Evolutionary conservation across 257 asterid species (phyloP), one percentile per base, ranked within the genome.

Genomic region (Solanum ossicruentum): DNA sequence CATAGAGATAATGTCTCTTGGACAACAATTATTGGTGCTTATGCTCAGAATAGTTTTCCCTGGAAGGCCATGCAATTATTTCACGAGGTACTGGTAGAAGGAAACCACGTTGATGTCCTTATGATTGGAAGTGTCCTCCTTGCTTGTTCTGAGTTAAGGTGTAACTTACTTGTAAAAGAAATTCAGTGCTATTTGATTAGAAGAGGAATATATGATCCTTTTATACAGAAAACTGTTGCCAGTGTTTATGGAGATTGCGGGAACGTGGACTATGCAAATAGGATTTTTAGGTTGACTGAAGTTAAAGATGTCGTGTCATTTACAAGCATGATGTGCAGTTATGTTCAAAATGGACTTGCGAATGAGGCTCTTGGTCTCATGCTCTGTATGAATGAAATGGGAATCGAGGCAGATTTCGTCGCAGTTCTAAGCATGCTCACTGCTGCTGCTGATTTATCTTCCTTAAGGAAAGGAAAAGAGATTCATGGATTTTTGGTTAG

Each of bases 281-380:
- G 73, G 17, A 54, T 87, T 52, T 93, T 95, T 84, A 85, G 70
- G 83, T 85, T 36, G 26, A 91, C 92, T 26, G 89, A 86, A 84
- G 83, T 61, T 20, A 91, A 93, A 84, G 91, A 91, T 86, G 91
- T 92, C 12, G 91, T 96, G 28, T 91, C 97, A 56, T 95, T 95
- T 92, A 93, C 98, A 15, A 91, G 93, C 93, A 92, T 96, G 92
- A 91, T 96, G 56, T 88, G 91, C 87, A 91, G 97, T 71, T 95
- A 89, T 84, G 88, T 91, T 79, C 87, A 84, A 43, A 93, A 93
- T 82, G 97, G 97, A 41, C 91, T 91, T 81, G 88, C 98, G 47
- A 58, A 88, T 43, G 91, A 94, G 86, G 97, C 98, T 43, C 95
- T 92, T 84, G 85, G 84, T 75, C 93, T 93, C 84, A 92, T 93